Base-by-base conservation (phyloP, 345 rosid genomes). In the Ceriops zippeliana region DNA sequence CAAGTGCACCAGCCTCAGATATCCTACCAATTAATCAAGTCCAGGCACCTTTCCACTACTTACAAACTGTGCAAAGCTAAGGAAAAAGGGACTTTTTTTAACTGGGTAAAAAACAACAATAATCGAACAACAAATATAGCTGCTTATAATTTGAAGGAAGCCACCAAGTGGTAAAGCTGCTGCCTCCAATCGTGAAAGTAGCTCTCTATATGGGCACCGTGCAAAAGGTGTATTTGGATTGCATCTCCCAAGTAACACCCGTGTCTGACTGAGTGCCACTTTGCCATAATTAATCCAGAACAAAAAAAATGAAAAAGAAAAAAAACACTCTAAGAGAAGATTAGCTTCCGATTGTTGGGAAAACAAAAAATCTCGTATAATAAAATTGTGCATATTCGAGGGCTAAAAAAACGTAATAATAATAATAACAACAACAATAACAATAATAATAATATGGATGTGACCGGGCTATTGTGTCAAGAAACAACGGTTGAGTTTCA, bases 401-500 rank as follows among this genome's bases (percentile, higher is more conserved):
- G 4, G 16, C 13, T 2, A 38, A 1, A 0, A 35, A 35, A 7
- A 35, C 2, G 7, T 0, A 35, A 0, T 1, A 8, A 35, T 0
- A 11, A 32, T 19, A 3, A 2, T 2, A 21, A 10, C 16, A 20
- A 7, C 1, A 37, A 35, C 0, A 35, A 1, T 1, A 8, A 35
- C 0, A 11, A 32, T 19, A 3, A 2, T 1, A 21, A 10, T 26
- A 20, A 21, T 16, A 22, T 0, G 28, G 20, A 69, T 79, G 56
- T 72, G 65, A 75, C 56, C 68, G 68, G 72, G 62, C 7, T 35
- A 69, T 72, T 65, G 72, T 62, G 31, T 69, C 77, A 20, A 61
- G 76, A 75, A 79, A 72, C 74, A 69, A 72, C 31, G 0, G 60
- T 0, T 62, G 72, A 69, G 66, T 72, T 72, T 66, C 77, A 62